phyloP scores from a whole-genome alignment of 2,329 filamentous ascomycete species.

The Corinectria fuckeliana region DNA sequence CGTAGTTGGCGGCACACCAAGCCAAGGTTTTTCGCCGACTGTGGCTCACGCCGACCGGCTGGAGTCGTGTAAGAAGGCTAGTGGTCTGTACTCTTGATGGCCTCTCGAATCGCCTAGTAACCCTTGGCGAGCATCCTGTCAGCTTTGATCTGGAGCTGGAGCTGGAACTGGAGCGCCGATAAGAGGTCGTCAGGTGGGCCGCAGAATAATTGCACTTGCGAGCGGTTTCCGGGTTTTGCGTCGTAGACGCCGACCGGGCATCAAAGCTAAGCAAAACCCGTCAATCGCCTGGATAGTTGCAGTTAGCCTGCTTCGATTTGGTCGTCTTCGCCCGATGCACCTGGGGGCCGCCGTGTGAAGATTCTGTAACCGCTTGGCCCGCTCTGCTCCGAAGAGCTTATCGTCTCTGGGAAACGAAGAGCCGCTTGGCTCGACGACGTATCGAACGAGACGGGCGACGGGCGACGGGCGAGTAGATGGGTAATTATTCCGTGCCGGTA shows the following conservation, averaged over 20 bases:
- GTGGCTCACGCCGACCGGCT: not conserved
- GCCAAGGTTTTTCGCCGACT: not conserved
- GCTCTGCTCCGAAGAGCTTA: slow-evolving; percentile 6
- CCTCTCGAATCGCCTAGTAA: not conserved
- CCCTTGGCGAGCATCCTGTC: not conserved
- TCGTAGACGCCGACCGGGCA: not conserved
- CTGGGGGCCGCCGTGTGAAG: not conserved
- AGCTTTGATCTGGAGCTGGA: not conserved
- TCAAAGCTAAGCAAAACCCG: not conserved
- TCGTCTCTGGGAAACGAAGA: slow-evolving; percentile 2
- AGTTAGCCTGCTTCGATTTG: not conserved
- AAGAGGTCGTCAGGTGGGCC: slow-evolving; percentile 10
- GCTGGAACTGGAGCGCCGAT: not conserved
- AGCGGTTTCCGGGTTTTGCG: slow-evolving; percentile 4
- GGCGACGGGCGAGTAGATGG: slow-evolving; percentile 7
- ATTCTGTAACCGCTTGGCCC: not conserved
- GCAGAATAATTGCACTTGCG: slow-evolving; percentile 11
- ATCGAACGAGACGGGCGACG: not conserved
- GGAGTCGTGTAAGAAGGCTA: not conserved
- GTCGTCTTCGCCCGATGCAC: not conserved
- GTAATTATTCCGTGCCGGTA: slow-evolving; percentile 21
- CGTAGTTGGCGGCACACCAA: not conserved
- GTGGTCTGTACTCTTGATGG: not conserved
- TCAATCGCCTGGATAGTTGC: slow-evolving; percentile 2
- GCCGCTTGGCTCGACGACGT: not conserved